phyloP scores from a whole-genome alignment of 768 basidiomycete genomes.

The Phanerochaete carnosa region DNA sequence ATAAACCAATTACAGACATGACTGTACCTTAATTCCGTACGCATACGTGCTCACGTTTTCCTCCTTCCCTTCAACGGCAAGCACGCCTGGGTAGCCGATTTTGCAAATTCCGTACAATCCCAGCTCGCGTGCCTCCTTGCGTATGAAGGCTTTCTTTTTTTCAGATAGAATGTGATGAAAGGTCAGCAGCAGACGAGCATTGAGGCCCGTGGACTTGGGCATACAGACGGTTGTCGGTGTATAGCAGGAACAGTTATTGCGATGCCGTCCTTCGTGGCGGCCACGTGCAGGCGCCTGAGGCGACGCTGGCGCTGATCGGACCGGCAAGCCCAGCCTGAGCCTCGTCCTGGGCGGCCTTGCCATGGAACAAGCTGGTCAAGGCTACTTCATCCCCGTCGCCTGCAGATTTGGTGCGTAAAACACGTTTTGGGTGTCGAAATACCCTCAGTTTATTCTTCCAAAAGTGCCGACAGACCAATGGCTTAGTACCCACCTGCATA shows the following conservation, averaged over 20 bases:
- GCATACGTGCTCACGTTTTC: background rate
- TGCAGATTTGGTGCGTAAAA: slow-evolving; percentile 52
- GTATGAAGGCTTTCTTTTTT: background rate
- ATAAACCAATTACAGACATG: too few species aligned
- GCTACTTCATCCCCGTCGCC: slow-evolving; percentile 38
- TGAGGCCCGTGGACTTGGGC: background rate
- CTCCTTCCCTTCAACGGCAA: background rate
- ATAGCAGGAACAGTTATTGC: background rate
- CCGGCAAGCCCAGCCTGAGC: too few species aligned
- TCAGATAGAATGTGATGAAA: background rate
- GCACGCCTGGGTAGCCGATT: background rate
- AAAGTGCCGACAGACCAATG: slow-evolving; percentile 72
- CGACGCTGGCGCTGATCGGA: too few species aligned
- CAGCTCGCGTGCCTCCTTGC: background rate
- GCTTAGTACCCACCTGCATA: slow-evolving; percentile 67
- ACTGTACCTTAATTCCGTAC: background rate
- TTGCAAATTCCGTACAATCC: background rate
- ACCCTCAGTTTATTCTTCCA: background rate
- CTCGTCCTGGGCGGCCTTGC: slow-evolving; percentile 5
- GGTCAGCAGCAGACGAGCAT: background rate
- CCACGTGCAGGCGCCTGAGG: too few species aligned
- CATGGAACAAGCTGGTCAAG: slow-evolving; percentile 10
- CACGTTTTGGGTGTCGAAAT: background rate
- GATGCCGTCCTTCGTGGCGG: background rate
- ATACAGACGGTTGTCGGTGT: background rate